Evolutionary conservation across 257 asterid species (phyloP).

Genomic region (Salvia splendens): DNA sequence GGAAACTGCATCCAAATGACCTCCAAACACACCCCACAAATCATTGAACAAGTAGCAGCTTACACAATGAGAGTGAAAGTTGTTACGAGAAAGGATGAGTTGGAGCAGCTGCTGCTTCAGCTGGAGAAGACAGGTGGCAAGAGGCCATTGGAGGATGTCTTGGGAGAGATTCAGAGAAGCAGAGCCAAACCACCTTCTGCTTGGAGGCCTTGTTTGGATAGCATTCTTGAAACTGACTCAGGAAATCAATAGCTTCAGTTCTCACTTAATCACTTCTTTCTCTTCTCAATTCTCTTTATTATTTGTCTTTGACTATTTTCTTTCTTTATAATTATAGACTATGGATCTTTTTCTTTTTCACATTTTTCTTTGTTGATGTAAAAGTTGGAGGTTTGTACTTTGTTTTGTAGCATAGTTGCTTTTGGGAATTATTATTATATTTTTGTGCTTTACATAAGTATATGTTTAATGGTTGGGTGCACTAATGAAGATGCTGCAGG

Average conservation of each 20-base stretch:
- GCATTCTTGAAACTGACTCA: conserved; percentile 45
- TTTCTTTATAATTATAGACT: too few relatives aligned
- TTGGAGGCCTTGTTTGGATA: conserved; percentile 66
- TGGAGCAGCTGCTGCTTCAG: conserved; percentile 46
- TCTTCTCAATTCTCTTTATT: neutral
- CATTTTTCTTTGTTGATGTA: neutral
- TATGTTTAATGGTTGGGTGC: neutral
- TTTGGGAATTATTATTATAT: neutral
- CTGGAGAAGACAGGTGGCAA: conserved; percentile 36
- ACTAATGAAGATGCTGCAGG: neutral
- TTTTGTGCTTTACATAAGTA: neutral
- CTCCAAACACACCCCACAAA: conserved; percentile 28
- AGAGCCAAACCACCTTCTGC: conserved; percentile 32
- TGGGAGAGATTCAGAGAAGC: conserved; percentile 49
- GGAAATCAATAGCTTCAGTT: conserved; percentile 27
- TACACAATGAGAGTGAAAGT: conserved; percentile 45
- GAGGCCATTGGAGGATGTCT: conserved; percentile 43
- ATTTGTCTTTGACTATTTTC: too few relatives aligned
- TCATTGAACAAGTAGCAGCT: neutral
- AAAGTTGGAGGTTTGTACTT: neutral
- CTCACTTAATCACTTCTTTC: neutral
- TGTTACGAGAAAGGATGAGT: conserved; percentile 53
- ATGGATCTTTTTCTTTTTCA: too few relatives aligned
- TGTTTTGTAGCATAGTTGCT: too few relatives aligned
- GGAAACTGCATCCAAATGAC: conserved; percentile 51